Evolutionary conservation across 805 yeast species (phyloP).

Genomic region (Pichia rugopelliculosa): DNA sequence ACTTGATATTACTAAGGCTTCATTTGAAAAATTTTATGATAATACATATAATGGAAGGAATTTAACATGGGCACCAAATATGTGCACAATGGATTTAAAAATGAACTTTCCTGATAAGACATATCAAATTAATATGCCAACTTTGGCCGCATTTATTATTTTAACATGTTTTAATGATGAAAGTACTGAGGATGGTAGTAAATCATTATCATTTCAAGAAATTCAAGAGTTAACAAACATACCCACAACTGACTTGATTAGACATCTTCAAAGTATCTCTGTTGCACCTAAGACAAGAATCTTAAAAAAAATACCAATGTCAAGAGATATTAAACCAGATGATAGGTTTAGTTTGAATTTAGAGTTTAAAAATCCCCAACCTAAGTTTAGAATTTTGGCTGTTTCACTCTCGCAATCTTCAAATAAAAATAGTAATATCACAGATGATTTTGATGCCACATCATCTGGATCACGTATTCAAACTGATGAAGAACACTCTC

Average conservation of each 20-base stretch:
- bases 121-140: constrained; percentile 74
- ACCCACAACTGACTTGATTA: constrained; percentile 61
- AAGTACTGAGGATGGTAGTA: constrained; percentile 27
- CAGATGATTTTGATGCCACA: constrained; percentile 5
- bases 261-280: constrained; percentile 74
- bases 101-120: constrained; percentile 60
- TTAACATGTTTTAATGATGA: constrained; percentile 57
- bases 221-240: constrained; percentile 61
- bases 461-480: constrained; percentile 31
- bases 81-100: constrained; percentile 76
- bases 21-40: constrained; percentile 46
- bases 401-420: constrained; percentile 34
- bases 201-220: constrained; percentile 49
- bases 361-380: constrained; percentile 58
- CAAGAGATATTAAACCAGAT: constrained; percentile 54
- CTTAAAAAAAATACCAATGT: constrained; percentile 66
- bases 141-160: constrained; percentile 73
- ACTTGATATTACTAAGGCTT: constrained; percentile 34
- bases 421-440: neutral
- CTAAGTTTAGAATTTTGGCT: constrained; percentile 68
- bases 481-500: constrained; percentile 44
- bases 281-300: constrained; percentile 77
- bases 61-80: constrained; percentile 71
- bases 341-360: constrained; percentile 66
- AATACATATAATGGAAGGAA: constrained; percentile 50